Conservation (phyloP, 176 grass and related monocot species). For the Pharus latifolius region DNA sequence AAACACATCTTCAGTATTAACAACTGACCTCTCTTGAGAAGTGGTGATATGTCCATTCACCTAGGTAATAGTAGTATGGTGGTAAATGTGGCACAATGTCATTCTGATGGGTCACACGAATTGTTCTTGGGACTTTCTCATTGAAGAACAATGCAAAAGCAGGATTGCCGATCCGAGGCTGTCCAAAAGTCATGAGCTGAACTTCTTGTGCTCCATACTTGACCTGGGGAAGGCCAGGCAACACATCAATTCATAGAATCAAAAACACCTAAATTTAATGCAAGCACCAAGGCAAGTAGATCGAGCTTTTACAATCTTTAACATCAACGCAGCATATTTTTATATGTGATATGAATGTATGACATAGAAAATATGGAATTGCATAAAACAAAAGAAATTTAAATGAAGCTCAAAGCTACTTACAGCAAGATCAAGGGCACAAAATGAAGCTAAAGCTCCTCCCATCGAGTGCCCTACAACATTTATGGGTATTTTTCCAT, state of each 20-base stretch:
- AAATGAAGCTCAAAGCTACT: neutral
- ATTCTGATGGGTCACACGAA: constrained; percentile 81
- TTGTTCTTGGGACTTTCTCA: constrained; percentile 46
- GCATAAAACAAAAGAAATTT: neutral
- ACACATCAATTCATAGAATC: neutral
- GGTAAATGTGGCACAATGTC: constrained; percentile 89
- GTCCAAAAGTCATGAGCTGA: constrained; percentile 75
- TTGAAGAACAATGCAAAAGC: constrained; percentile 72
- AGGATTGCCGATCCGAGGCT: constrained; percentile 88
- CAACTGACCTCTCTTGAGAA: constrained; percentile 70
- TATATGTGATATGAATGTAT: neutral
- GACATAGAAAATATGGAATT: neutral
- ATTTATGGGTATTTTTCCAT: constrained; percentile 56
- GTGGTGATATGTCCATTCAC: constrained; percentile 80
- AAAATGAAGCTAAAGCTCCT: constrained; percentile 87
- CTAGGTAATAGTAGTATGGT: constrained; percentile 68
- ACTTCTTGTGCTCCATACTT: constrained; percentile 51
- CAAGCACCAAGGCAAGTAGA: too few relatives aligned
- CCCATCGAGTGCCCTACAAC: constrained; percentile 91
- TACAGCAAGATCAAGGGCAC: constrained; percentile 91
- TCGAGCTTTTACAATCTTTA: too few relatives aligned
- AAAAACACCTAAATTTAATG: neutral
- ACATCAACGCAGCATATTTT: too few relatives aligned
- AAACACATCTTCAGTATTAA: neutral
- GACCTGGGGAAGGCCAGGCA: constrained; percentile 31